Conservation (phyloP, 352 stramenopile species). For the Pythium aristosporum region DNA sequence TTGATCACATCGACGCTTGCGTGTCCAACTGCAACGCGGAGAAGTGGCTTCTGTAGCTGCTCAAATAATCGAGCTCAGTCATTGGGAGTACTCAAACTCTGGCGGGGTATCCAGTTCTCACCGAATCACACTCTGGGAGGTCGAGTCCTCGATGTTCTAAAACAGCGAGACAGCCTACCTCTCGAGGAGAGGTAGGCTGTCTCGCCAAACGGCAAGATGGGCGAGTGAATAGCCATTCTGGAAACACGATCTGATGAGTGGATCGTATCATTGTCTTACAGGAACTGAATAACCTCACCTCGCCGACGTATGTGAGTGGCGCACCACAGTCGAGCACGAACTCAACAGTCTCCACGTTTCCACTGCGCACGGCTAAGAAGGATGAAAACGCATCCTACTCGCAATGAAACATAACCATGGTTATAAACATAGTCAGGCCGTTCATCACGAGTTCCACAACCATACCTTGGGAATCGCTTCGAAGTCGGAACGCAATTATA, state of each 20-base stretch:
- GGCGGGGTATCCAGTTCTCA: neutral
- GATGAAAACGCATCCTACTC: constrained; percentile 1
- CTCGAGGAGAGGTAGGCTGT: constrained; percentile 7
- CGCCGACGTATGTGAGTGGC: neutral
- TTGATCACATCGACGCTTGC: constrained; percentile 6
- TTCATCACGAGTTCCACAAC: neutral
- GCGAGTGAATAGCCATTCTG: constrained; percentile 13
- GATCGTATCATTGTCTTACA: neutral
- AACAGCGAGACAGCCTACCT: too few species aligned
- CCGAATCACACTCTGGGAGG: constrained; percentile 4
- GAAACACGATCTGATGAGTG: neutral
- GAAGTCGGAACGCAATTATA: neutral
- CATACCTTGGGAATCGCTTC: neutral
- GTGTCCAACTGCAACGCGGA: constrained; percentile 7
- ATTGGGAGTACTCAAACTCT: neutral
- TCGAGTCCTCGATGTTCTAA: neutral
- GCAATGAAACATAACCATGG: neutral
- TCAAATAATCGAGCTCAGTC: neutral
- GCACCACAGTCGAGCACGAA: constrained; percentile 5
- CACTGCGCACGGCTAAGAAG: constrained; percentile 6
- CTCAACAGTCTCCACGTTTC: neutral
- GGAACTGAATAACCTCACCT: constrained; percentile 1
- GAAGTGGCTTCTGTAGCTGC: constrained; percentile 6
- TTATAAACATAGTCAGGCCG: neutral
- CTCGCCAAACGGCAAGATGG: constrained; percentile 10